phyloP scores from a whole-genome alignment of 345 rosid species.

The Acer campestre region DNA sequence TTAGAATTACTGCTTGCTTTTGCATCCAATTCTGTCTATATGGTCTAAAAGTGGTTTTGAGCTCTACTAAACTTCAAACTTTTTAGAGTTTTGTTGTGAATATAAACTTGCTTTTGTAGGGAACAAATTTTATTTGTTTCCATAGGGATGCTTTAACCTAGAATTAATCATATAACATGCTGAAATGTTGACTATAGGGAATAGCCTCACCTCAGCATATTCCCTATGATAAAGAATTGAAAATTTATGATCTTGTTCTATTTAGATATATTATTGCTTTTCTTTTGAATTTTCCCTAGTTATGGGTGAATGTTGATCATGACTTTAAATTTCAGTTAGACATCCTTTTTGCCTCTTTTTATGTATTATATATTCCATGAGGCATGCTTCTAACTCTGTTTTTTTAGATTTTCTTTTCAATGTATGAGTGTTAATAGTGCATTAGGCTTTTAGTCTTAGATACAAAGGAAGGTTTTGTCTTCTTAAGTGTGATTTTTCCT shows the following conservation, averaged over 20 bases:
- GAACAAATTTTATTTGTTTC: not conserved
- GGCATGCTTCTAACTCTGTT: not conserved
- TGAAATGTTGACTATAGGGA: not conserved
- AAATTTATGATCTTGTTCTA: not conserved
- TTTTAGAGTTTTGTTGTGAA: not conserved
- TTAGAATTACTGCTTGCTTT: not conserved
- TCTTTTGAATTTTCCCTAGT: not conserved
- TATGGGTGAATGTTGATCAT: constrained; percentile 1
- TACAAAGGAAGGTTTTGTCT: not conserved
- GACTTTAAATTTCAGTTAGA: not conserved
- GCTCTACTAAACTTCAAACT: not conserved
- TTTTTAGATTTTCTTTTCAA: constrained; percentile 1
- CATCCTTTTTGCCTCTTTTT: not conserved
- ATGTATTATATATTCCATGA: not conserved
- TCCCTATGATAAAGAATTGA: not conserved
- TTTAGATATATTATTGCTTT: not conserved
- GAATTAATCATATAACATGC: not conserved
- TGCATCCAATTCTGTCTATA: not conserved
- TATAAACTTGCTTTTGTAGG: not conserved
- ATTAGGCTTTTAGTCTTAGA: not conserved
- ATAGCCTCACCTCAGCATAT: not conserved
- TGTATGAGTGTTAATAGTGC: not conserved
- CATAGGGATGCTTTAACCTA: not conserved
- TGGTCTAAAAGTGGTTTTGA: not conserved
- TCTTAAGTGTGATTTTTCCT: not conserved